phyloP scores from a whole-genome alignment of 2,329 filamentous ascomycete species.

The Apiospora rasikravindrae region DNA sequence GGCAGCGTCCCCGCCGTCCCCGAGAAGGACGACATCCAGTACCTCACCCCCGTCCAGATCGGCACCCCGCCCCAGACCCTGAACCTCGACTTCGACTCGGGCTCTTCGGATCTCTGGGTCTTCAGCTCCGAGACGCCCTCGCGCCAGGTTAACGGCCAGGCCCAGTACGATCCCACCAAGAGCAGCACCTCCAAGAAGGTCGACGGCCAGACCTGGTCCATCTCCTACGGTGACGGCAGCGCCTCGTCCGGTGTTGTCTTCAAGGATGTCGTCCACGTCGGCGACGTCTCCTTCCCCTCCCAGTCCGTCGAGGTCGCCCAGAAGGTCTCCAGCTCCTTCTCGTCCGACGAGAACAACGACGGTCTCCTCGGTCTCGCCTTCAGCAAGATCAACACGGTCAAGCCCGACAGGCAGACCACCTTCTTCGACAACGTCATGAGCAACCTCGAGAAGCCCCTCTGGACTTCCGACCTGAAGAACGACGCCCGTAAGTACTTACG shows the following conservation, averaged over 20 bases:
- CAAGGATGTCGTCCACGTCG: conserved; percentile 48
- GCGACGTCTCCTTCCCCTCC: conserved; percentile 43
- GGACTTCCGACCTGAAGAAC: conserved; percentile 54
- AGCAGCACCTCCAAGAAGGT: conserved; percentile 46
- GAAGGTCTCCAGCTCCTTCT: conserved; percentile 46
- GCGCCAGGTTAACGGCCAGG: conserved; percentile 44
- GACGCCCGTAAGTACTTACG: conserved; percentile 30
- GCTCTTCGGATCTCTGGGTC: conserved; percentile 54
- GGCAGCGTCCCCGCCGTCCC: conserved; percentile 27
- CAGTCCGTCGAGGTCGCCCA: conserved; percentile 51
- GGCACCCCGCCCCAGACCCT: conserved; percentile 49
- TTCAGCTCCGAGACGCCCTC: conserved; percentile 45
- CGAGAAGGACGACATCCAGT: conserved; percentile 23
- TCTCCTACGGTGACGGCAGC: conserved; percentile 51
- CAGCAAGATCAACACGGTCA: conserved; percentile 48
- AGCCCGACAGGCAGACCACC: conserved; percentile 46
- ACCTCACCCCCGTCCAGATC: conserved; percentile 30
- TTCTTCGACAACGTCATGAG: conserved; percentile 46
- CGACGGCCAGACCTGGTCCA: conserved; percentile 45
- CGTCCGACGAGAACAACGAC: conserved; percentile 43
- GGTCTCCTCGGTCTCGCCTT: conserved; percentile 53
- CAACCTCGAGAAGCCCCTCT: conserved; percentile 50
- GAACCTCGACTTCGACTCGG: conserved; percentile 52
- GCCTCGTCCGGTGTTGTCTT: conserved; percentile 49
- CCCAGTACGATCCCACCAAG: conserved; percentile 44